Evolutionary conservation across 345 rosid genomes (phyloP).

Genomic region (Camelina neglecta): DNA sequence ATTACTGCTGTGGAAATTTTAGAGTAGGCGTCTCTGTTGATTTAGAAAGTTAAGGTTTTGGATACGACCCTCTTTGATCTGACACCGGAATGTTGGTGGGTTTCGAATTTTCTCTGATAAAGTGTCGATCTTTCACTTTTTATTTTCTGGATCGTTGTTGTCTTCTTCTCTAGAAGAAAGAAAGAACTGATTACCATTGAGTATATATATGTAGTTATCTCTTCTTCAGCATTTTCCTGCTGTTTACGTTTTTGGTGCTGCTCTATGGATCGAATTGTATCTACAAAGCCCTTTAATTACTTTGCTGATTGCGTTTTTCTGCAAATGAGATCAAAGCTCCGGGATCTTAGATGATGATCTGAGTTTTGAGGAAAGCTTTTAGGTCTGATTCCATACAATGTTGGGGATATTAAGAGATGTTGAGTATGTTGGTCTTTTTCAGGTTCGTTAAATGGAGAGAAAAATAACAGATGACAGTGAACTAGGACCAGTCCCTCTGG

Average conservation of each 20-base stretch:
- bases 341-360: constrained; percentile 24
- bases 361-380: constrained; percentile 11
- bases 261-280: constrained; percentile 4
- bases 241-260: constrained; percentile 17
- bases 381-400: constrained; percentile 38
- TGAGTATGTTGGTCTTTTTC: constrained; percentile 32
- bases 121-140: no score
- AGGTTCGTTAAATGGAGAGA: constrained; percentile 67
- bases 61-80: constrained; percentile 23
- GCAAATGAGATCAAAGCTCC: constrained; percentile 20
- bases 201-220: background rate
- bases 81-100: constrained; percentile 40
- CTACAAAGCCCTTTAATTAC: background rate
- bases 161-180: background rate
- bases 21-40: background rate
- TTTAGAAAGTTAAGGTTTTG: constrained; percentile 8
- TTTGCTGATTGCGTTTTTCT: constrained; percentile 2
- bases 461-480: constrained; percentile 66
- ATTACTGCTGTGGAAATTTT: background rate
- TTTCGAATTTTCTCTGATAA: background rate
- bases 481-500: constrained; percentile 66
- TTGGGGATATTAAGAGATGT: constrained; percentile 30
- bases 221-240: constrained; percentile 6
- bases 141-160: background rate
- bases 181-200: constrained; percentile 36